Percentiles rank a stretch among this genome's conserved stretches.
These are phyloP conservation scores for Camellia oleifera DNA, from an alignment of 179 eudicot species.

Conservation along the genomic window DNA sequence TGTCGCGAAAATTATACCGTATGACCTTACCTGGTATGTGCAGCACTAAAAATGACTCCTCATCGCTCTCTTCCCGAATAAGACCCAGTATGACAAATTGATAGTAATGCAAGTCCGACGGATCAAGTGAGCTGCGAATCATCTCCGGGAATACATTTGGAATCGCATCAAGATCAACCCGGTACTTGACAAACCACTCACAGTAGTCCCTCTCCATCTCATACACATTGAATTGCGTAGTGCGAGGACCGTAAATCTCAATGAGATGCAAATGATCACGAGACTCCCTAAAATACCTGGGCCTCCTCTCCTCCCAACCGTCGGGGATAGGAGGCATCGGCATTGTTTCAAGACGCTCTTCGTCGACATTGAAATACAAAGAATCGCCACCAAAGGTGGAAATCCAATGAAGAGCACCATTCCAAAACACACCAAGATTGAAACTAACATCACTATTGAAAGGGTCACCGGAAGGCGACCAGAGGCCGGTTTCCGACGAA, in stretches of 20 bases:
- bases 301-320: background rate
- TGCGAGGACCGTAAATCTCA: background rate
- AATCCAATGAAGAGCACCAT: conserved; percentile 11
- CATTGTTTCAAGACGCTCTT: conserved; percentile 12
- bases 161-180: conserved; percentile 16
- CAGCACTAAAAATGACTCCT: conserved; percentile 25
- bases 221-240: conserved; percentile 7
- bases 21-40: conserved; percentile 19
- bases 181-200: conserved; percentile 27
- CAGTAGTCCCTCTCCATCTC: conserved; percentile 30
- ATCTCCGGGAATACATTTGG: conserved; percentile 15
- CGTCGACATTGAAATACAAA: conserved; percentile 7
- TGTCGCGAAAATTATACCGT: conserved; percentile 11
- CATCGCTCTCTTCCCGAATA: conserved; percentile 17
- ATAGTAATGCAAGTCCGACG: background rate
- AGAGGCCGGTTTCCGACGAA: conserved; percentile 12
- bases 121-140: background rate
- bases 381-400: background rate
- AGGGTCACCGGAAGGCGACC: background rate
- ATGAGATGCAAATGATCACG: conserved; percentile 19
- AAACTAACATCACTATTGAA: background rate
- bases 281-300: conserved; percentile 8
- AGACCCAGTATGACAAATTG: conserved; percentile 9
- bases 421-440: conserved; percentile 9
- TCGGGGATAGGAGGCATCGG: background rate